phyloP scores from a whole-genome alignment of 2,329 filamentous ascomycete genomes.

The Dactylellina leptospora region DNA sequence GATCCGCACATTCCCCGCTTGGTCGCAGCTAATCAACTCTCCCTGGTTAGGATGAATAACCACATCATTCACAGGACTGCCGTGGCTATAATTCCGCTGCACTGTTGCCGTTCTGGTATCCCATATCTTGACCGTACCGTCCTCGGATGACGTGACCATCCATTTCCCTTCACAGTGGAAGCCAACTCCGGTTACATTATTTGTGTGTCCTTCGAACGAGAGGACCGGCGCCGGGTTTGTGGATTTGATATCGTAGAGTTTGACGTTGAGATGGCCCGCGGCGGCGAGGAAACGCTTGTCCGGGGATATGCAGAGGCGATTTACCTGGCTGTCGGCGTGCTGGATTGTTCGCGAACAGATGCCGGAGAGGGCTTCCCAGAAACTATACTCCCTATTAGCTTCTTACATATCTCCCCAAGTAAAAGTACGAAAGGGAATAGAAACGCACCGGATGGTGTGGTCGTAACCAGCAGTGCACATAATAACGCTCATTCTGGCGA shows the following conservation, averaged over 20 bases:
- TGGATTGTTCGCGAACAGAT: slow-evolving; percentile 98
- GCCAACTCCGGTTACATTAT: slow-evolving; percentile 93
- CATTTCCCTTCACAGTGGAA: slow-evolving; percentile 99
- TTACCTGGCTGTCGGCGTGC: slow-evolving; percentile 97
- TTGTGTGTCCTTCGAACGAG: slow-evolving; percentile 94
- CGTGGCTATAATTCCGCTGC: slow-evolving; percentile 92
- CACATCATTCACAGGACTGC: slow-evolving; percentile 90
- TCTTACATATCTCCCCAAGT: too few relatives aligned
- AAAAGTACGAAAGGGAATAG: slow-evolving; percentile 9
- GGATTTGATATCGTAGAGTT: slow-evolving; percentile 98
- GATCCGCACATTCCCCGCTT: slow-evolving; percentile 88
- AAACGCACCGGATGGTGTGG: slow-evolving; percentile 74
- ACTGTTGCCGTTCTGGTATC: slow-evolving; percentile 85
- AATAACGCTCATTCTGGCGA: slow-evolving; percentile 57
- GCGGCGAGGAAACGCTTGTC: slow-evolving; percentile 91
- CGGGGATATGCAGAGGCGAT: slow-evolving; percentile 95
- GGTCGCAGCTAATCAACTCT: slow-evolving; percentile 95
- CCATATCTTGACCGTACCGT: slow-evolving; percentile 97
- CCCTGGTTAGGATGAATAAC: slow-evolving; percentile 99
- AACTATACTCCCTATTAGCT: slow-evolving; percentile 66
- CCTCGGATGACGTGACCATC: slow-evolving; percentile 98
- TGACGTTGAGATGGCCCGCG: slow-evolving; percentile 81
- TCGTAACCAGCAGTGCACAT: slow-evolving; percentile 72
- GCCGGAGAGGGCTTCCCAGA: slow-evolving; percentile 97
- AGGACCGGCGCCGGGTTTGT: slow-evolving; percentile 94